Evolutionary conservation across 1,284 basidiomycete species (phyloP), one percentile per base, ranked within the genome.

Genomic region (Irpex lacteus): DNA sequence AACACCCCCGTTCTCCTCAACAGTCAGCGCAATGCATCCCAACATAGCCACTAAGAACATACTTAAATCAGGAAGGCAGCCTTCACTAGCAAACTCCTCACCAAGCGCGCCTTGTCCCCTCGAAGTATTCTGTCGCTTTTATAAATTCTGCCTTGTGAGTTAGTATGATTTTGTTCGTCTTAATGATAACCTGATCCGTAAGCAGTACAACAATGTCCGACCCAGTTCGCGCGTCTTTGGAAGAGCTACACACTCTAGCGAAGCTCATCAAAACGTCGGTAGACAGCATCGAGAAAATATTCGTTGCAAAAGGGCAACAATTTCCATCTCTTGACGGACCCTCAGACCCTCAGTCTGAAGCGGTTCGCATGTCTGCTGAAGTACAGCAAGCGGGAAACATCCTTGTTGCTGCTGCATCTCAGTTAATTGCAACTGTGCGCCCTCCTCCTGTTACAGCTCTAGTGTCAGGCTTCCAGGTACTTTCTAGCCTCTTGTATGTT

Each of bases 241-340:
- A 26, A 53, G 50, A 53, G 50, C 50, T 53, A 53, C 50, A 18
- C 21, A 18, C 50, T 18, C 50, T 53, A 9, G 50, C 50, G 18
- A 26, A 13, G 9, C 18, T 53, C 50, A 26, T 53, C 18, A 53
- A 53, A 13, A 18, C 11, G 11, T 53, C 50, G 9, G 18, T 53
- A 9, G 50, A 53, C 21, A 18, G 9, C 8, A 53, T 53, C 8
- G 50, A 53, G 50, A 9, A 53, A 26, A 19, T 26, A 19, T 53
- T 9, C 50, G 18, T 13, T 18, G 18, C 9, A 18, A 53, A 13
- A 13, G 50, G 50, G 18, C 19, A 34, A 36, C 21, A 13, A 13
- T 68, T 65, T 40, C 69, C 69, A 3, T 65, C 64, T 3, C 61
- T 64, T 7, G 58, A 64, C 59, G 63, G 65, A 47, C 65, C 66